phyloP scores from a whole-genome alignment of 108 stramenopile species.

The Cyclotella choctawhatcheeana region DNA sequence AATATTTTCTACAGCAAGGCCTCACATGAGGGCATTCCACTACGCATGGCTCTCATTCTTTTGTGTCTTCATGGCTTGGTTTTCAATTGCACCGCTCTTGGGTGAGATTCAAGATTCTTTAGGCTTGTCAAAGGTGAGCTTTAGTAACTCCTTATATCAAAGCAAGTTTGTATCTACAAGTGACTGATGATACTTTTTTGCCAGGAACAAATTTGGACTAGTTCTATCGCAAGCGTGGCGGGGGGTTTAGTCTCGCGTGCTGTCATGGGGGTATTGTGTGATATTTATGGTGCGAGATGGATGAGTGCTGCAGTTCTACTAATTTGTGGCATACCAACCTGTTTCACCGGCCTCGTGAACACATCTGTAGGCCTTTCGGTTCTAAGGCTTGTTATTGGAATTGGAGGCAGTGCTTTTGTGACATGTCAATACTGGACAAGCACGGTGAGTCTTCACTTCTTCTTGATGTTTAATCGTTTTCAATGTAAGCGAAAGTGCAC shows the following conservation, averaged over 20 bases:
- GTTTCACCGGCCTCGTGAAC: constrained; percentile 81
- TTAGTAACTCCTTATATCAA: no score
- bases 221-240: constrained; percentile 60
- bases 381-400: constrained; percentile 83
- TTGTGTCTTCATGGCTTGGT: constrained; percentile 72
- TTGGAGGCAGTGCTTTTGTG: constrained; percentile 73
- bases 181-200: no score
- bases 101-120: constrained; percentile 60
- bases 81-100: constrained; percentile 72
- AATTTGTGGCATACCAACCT: constrained; percentile 80
- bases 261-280: constrained; percentile 80
- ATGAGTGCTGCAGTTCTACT: constrained; percentile 49
- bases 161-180: no score
- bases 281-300: constrained; percentile 71
- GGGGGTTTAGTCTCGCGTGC: constrained; percentile 67
- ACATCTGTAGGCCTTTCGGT: constrained; percentile 65
- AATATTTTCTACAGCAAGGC: constrained; percentile 53
- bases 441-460: no score
- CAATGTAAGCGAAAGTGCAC: no score
- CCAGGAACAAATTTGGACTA: constrained; percentile 70
- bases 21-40: constrained; percentile 93
- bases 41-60: constrained; percentile 72
- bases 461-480: no score
- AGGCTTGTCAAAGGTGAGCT: constrained; percentile 49
- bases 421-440: constrained; percentile 91